Conservation (phyloP, 192 early-diverging fungal species). For the Lobosporangium transversale region DNA sequence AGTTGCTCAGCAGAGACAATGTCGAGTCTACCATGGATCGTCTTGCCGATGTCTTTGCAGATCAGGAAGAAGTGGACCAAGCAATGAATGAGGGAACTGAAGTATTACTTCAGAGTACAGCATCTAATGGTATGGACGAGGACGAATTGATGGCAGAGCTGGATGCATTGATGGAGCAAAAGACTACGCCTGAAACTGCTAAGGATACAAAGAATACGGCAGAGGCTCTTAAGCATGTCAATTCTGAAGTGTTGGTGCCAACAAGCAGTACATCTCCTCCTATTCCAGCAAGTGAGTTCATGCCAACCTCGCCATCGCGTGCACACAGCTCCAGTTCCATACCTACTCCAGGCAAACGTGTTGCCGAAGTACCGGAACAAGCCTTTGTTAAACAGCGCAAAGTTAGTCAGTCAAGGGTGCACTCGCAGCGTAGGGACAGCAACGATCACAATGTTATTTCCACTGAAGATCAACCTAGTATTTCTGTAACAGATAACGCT, state of each 20-base stretch:
- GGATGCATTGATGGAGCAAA: slow-evolving; percentile 31
- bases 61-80: slow-evolving; percentile 70
- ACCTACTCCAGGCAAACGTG: slow-evolving; percentile 24
- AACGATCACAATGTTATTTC: background rate
- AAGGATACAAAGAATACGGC: background rate
- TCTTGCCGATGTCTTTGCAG: slow-evolving; percentile 66
- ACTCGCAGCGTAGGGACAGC: slow-evolving; percentile 11
- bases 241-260: background rate
- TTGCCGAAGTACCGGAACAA: slow-evolving; percentile 38
- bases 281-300: slow-evolving; percentile 8
- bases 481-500: background rate
- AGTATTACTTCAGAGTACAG: slow-evolving; percentile 13
- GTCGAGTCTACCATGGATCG: slow-evolving; percentile 72
- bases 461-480: background rate
- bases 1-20: slow-evolving; percentile 55
- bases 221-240: slow-evolving; percentile 1
- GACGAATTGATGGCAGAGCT: slow-evolving; percentile 42
- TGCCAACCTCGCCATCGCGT: background rate
- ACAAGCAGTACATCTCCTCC: slow-evolving; percentile 14
- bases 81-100: slow-evolving; percentile 58
- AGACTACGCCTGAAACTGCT: background rate
- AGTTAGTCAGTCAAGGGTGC: slow-evolving; percentile 27
- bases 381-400: slow-evolving; percentile 34
- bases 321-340: background rate
- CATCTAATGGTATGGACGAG: slow-evolving; percentile 27